phyloP scores from a whole-genome alignment of 495 filamentous ascomycete genomes.

The Xylaria intraflava region DNA sequence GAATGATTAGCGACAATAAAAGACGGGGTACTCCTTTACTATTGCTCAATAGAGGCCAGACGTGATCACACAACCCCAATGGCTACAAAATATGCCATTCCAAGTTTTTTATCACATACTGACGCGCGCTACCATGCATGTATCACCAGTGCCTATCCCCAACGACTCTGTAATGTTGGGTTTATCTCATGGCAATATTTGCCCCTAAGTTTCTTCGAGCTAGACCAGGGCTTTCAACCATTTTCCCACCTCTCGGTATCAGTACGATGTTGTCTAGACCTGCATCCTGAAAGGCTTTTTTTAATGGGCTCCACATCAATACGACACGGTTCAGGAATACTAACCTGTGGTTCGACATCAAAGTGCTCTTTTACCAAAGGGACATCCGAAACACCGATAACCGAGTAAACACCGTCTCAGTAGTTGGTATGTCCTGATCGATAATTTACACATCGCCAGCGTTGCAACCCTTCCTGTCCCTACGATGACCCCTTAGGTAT shows the following conservation, averaged over 20 bases:
- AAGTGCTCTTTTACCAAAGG: not conserved
- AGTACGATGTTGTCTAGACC: not conserved
- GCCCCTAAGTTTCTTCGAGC: not conserved
- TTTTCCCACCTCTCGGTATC: not conserved
- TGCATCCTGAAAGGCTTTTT: not conserved
- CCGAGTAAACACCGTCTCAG: slow-evolving; percentile 9
- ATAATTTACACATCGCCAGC: not conserved
- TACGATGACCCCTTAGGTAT: not conserved
- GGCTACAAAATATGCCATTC: no score
- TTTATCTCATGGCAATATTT: not conserved
- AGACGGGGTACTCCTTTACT: no score
- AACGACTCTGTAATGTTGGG: not conserved
- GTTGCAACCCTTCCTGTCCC: not conserved
- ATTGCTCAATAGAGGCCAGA: no score
- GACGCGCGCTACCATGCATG: no score
- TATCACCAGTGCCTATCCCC: not conserved
- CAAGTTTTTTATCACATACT: no score
- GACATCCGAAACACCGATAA: slow-evolving; percentile 8
- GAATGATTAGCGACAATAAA: no score
- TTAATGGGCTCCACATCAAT: not conserved
- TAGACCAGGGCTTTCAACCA: not conserved
- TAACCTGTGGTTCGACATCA: not conserved
- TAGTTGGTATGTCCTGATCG: not conserved
- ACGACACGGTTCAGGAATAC: not conserved
- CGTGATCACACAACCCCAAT: no score